These are phyloP conservation scores for Neurospora cerealis DNA, from an alignment of 495 filamentous ascomycete genomes.

Conservation along the genomic window DNA sequence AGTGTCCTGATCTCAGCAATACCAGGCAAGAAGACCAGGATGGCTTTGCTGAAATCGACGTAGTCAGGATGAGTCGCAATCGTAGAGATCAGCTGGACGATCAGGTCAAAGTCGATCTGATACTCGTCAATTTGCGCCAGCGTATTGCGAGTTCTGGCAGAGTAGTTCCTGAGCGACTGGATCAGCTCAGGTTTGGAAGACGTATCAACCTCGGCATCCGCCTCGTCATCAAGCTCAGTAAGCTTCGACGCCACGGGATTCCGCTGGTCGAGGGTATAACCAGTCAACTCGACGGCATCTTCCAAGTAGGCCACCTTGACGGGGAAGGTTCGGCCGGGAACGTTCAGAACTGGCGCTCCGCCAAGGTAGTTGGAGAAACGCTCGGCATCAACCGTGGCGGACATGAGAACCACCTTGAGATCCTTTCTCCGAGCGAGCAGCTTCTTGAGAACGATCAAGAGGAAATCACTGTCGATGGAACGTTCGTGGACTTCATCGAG, in stretches of 20 bases:
- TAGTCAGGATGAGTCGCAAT: conserved; percentile 59
- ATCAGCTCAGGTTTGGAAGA: conserved; percentile 39
- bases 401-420: conserved; percentile 83
- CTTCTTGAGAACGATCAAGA: conserved; percentile 80
- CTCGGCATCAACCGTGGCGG: conserved; percentile 86
- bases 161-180: conserved; percentile 58
- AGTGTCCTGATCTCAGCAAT: conserved; percentile 85
- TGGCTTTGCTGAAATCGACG: conserved; percentile 69
- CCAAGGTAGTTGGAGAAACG: conserved; percentile 81
- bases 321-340: conserved; percentile 89
- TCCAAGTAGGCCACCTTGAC: conserved; percentile 81
- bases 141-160: conserved; percentile 58
- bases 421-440: conserved; percentile 61
- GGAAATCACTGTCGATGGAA: conserved; percentile 90
- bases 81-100: conserved; percentile 60
- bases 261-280: conserved; percentile 50
- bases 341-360: conserved; percentile 73
- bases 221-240: conserved; percentile 47
- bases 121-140: conserved; percentile 75
- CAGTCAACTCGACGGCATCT: conserved; percentile 78
- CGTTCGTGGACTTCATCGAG: conserved; percentile 94
- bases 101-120: conserved; percentile 73
- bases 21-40: conserved; percentile 88
- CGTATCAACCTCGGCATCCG: conserved; percentile 35
- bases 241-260: conserved; percentile 27